phyloP scores from a whole-genome alignment of 768 basidiomycete species.

The Leccinum arenicola region DNA sequence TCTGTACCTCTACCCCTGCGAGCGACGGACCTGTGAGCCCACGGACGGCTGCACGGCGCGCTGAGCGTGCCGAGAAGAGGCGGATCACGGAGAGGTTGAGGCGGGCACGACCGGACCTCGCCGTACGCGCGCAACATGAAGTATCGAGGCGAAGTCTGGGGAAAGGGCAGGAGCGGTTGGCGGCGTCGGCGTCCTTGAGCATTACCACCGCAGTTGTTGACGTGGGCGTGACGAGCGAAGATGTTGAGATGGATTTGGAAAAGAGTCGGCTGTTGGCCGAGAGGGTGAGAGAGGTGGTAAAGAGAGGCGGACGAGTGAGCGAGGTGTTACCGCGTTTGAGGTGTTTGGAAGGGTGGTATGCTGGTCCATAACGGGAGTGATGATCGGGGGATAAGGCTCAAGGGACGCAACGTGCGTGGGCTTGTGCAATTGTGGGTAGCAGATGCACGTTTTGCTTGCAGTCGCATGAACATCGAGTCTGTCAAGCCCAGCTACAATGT shows the following conservation, averaged over 20 bases:
- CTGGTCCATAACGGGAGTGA: neutral
- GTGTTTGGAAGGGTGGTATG: slow-evolving; percentile 22
- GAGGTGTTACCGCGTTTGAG: slow-evolving; percentile 28
- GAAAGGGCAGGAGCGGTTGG: neutral
- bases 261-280: slow-evolving; percentile 23
- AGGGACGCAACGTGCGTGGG: neutral
- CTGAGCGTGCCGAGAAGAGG: slow-evolving; percentile 19
- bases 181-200: neutral
- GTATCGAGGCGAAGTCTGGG: no score
- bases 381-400: neutral
- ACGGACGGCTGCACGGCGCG: slow-evolving; percentile 19
- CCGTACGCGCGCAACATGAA: slow-evolving; percentile 20
- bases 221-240: slow-evolving; percentile 1
- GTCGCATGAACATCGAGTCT: no score
- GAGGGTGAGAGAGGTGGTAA: slow-evolving; percentile 21
- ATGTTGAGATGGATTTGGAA: slow-evolving; percentile 27
- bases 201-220: no score
- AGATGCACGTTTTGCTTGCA: no score
- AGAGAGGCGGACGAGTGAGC: slow-evolving; percentile 15
- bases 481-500: no score
- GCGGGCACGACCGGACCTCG: slow-evolving; percentile 43
- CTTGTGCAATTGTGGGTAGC: neutral
- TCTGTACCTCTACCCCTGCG: neutral
- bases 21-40: slow-evolving; percentile 7
- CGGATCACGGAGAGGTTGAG: slow-evolving; percentile 40